Conservation (phyloP, 2,329 filamentous ascomycete genomes). For the Trichoderma lentiforme region DNA sequence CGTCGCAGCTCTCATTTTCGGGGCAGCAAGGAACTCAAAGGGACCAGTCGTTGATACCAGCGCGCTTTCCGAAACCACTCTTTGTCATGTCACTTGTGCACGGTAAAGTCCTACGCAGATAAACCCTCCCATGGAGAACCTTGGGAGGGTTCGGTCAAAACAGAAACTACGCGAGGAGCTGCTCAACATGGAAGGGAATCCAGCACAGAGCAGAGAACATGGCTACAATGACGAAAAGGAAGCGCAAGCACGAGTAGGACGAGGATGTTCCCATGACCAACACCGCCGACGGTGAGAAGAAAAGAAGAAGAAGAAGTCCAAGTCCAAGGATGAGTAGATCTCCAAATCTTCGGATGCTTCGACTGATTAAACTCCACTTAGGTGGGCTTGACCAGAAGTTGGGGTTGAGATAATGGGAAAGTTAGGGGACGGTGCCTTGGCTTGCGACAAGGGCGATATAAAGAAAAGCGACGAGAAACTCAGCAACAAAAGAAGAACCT, state of each 20-base stretch:
- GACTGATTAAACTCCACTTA: conserved; percentile 18
- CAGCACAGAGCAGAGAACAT: background rate
- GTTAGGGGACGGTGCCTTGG: background rate
- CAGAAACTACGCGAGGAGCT: background rate
- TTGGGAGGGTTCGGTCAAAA: too few species aligned
- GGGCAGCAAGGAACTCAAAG: too few species aligned
- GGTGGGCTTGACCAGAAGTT: background rate
- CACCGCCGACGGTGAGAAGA: conserved; percentile 40
- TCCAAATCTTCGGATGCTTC: background rate
- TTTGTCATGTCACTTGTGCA: background rate
- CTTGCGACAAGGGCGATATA: background rate
- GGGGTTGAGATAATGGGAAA: background rate
- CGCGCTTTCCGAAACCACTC: too few species aligned
- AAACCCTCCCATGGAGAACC: too few species aligned
- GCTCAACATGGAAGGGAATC: background rate
- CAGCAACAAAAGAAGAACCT: background rate
- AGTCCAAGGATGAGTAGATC: conserved; percentile 40
- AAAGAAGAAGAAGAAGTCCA: conserved; percentile 52
- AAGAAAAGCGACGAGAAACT: background rate
- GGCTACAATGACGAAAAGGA: conserved; percentile 41
- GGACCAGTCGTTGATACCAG: too few species aligned
- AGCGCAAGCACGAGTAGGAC: conserved; percentile 53
- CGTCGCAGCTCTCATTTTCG: too few species aligned
- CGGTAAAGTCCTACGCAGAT: background rate
- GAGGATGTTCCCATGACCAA: conserved; percentile 38